These are phyloP conservation scores for Lasiodiplodia gonubiensis DNA, from an alignment of 2,329 filamentous ascomycete genomes.

Conservation along the genomic window DNA sequence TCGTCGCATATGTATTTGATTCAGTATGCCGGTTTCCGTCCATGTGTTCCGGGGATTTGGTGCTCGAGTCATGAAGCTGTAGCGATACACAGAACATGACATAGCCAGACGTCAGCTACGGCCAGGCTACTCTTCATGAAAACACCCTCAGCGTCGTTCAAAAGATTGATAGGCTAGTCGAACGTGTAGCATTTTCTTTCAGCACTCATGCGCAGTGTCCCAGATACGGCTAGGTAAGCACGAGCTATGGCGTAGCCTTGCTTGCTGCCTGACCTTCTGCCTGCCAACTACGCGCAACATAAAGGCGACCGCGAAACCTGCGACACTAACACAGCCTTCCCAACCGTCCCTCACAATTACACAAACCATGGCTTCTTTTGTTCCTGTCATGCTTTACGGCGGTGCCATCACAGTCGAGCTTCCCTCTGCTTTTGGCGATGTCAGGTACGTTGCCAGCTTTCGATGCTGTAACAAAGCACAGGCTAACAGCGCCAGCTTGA, in stretches of 20 bases:
- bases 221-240: neutral
- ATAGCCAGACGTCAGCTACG: neutral
- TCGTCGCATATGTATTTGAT: too few species aligned
- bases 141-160: neutral
- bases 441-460: conserved; percentile 61
- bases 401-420: conserved; percentile 73
- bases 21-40: too few species aligned
- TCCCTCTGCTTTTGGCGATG: conserved; percentile 71
- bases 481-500: conserved; percentile 57
- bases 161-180: neutral
- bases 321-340: neutral
- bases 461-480: neutral
- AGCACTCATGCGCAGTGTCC: neutral
- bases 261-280: conserved; percentile 23
- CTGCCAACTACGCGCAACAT: neutral
- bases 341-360: neutral
- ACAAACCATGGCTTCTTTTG: conserved; percentile 58
- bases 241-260: neutral
- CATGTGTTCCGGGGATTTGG: neutral
- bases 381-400: conserved; percentile 69
- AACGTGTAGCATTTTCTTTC: neutral
- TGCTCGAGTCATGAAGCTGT: conserved; percentile 1
- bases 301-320: conserved; percentile 5
- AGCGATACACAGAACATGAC: neutral
- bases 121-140: neutral